These are phyloP conservation scores for Capsicum rhomboideum DNA, from an alignment of 257 asterid species.

Conservation along the genomic window DNA sequence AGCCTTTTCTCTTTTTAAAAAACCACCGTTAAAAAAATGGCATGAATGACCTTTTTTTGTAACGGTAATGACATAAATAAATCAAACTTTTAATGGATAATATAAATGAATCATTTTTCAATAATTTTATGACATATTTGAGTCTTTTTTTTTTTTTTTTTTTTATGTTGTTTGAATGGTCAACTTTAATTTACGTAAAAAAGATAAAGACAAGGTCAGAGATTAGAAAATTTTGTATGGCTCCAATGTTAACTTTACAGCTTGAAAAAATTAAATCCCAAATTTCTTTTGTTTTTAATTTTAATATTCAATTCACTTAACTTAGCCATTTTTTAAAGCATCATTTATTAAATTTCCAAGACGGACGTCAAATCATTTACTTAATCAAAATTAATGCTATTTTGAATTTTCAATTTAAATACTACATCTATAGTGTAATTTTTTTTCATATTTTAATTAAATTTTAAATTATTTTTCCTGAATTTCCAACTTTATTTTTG, in stretches of 20 bases:
- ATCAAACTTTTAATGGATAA: too few relatives aligned
- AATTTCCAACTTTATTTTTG: constrained; percentile 27
- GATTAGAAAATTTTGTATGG: constrained; percentile 41
- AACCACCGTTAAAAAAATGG: too few relatives aligned
- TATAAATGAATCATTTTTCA: too few relatives aligned
- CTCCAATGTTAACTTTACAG: constrained; percentile 78
- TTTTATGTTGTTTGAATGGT: constrained; percentile 4
- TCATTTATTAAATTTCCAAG: constrained; percentile 62
- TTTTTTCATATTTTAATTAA: constrained; percentile 25
- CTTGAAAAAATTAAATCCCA: constrained; percentile 35
- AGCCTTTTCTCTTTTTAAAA: too few relatives aligned
- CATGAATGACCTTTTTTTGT: too few relatives aligned
- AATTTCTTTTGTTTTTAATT: constrained; percentile 8
- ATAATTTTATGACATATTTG: too few relatives aligned
- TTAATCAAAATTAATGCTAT: constrained; percentile 66
- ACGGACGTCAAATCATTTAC: constrained; percentile 82
- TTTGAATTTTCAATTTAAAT: constrained; percentile 59
- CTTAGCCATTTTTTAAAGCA: constrained; percentile 36
- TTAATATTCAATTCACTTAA: constrained; percentile 29
- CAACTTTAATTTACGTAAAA: constrained; percentile 58
- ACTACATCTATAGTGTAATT: constrained; percentile 33
- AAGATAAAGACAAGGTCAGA: constrained; percentile 62
- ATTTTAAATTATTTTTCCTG: constrained; percentile 16
- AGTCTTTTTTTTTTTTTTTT: too few relatives aligned
- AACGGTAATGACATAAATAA: too few relatives aligned